Conservation (phyloP, 192 early-diverging fungal genomes). For the Gamsiella multidivaricata region DNA sequence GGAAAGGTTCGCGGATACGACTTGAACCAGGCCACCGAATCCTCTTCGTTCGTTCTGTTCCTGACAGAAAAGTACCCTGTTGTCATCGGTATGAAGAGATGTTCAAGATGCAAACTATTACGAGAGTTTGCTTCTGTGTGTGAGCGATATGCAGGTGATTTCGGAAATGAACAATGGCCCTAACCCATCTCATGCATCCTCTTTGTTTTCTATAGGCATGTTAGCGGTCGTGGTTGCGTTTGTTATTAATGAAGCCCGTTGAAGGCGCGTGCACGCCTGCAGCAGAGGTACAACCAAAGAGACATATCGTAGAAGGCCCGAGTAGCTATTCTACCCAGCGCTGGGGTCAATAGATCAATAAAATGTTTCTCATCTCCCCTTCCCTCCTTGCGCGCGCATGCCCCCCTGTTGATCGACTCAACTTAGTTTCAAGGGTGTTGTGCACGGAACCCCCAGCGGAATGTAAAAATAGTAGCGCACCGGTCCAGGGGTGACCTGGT, state of each 20-base stretch:
- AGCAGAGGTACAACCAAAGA: no score
- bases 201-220: constrained; percentile 18
- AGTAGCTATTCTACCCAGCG: no score
- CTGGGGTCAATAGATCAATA: no score
- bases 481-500: no score
- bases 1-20: constrained; percentile 21
- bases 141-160: background rate
- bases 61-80: constrained; percentile 25
- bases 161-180: background rate
- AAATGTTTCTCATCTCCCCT: background rate
- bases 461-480: no score
- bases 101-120: no score
- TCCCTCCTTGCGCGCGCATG: background rate
- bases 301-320: no score
- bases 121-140: background rate
- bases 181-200: background rate
- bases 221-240: constrained; percentile 35
- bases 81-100: constrained; percentile 32
- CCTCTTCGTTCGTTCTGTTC: constrained; percentile 7
- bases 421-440: no score
- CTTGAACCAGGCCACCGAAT: constrained; percentile 6
- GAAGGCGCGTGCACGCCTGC: background rate
- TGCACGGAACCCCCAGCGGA: no score
- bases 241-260: constrained; percentile 37
- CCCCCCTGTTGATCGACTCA: no score